Conservation (phyloP, 306 rosid species). For the Lotus japonicus region DNA sequence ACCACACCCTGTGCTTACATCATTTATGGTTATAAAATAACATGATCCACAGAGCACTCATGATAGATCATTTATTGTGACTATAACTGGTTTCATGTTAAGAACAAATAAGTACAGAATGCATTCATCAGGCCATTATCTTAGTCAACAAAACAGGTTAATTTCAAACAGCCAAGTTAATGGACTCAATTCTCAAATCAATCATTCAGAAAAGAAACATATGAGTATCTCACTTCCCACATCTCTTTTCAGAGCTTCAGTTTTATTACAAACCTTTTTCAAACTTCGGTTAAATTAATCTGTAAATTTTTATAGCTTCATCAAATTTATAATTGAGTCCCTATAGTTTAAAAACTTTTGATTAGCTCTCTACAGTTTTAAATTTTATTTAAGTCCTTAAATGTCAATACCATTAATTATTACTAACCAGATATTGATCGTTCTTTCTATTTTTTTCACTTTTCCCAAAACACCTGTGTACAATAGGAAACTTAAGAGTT, state of each 20-base stretch:
- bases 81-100: slow-evolving; percentile 2
- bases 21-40: not conserved
- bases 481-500: too few species aligned
- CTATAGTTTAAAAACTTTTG: too few species aligned
- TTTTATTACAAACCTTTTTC: not conserved
- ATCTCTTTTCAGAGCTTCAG: not conserved
- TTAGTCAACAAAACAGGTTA: slow-evolving; percentile 9
- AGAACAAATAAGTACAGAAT: not conserved
- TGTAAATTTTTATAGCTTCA: too few species aligned
- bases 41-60: too few species aligned
- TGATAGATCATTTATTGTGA: not conserved
- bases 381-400: too few species aligned
- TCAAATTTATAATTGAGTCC: too few species aligned
- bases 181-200: not conserved
- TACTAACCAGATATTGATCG: too few species aligned
- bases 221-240: not conserved
- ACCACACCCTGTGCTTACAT: not conserved
- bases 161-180: slow-evolving; percentile 1
- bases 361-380: too few species aligned
- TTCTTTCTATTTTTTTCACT: too few species aligned
- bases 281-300: not conserved
- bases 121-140: not conserved
- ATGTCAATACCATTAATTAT: too few species aligned
- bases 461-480: too few species aligned
- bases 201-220: not conserved